Conservation (phyloP, 2,329 filamentous ascomycete species). For the Neobulgaria alba region DNA sequence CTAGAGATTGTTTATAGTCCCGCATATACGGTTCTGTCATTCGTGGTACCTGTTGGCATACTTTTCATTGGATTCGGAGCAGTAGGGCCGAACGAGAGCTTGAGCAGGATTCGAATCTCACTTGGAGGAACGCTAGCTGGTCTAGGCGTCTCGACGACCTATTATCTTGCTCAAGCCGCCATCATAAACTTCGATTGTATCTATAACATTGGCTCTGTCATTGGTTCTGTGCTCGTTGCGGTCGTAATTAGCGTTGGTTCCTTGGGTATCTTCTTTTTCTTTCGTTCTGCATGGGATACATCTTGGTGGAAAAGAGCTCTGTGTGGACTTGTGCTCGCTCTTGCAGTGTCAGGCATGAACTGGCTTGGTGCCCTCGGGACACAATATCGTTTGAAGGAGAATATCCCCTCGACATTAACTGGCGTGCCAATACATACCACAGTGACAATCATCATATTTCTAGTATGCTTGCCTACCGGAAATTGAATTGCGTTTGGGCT, state of each 20-base stretch:
- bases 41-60: conserved; percentile 71
- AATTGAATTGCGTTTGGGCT: no score
- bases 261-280: conserved; percentile 68
- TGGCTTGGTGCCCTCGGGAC: conserved; percentile 73
- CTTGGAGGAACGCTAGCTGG: conserved; percentile 63
- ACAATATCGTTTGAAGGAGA: conserved; percentile 48
- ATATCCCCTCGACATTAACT: conserved; percentile 33
- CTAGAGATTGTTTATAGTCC: conserved; percentile 68
- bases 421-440: conserved; percentile 52
- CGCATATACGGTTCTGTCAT: conserved; percentile 65
- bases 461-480: conserved; percentile 53
- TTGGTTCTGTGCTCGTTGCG: conserved; percentile 64
- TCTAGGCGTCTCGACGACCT: conserved; percentile 73
- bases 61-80: conserved; percentile 64
- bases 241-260: conserved; percentile 62
- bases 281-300: conserved; percentile 67
- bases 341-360: conserved; percentile 79
- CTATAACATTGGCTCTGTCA: conserved; percentile 48
- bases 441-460: conserved; percentile 62
- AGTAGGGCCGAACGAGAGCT: conserved; percentile 50
- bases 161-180: conserved; percentile 78
- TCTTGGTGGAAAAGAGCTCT: conserved; percentile 66
- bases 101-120: conserved; percentile 49
- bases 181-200: conserved; percentile 66
- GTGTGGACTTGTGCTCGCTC: conserved; percentile 59